phyloP scores from a whole-genome alignment of 495 filamentous ascomycete genomes.

The Penicillium bialowiezense region DNA sequence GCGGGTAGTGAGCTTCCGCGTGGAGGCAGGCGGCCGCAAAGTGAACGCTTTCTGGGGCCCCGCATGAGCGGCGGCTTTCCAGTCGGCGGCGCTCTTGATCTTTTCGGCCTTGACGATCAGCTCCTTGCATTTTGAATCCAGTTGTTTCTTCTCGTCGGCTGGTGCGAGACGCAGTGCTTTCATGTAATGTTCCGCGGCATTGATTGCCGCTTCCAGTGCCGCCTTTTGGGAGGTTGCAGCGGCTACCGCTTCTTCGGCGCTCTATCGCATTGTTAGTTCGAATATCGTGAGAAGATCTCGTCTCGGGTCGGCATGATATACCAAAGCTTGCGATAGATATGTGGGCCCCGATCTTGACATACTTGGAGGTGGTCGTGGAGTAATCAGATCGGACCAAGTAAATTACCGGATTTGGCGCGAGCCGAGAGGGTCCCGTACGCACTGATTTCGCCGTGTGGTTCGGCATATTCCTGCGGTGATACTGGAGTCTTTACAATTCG shows the following conservation, averaged over 20 bases:
- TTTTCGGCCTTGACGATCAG: conserved; percentile 66
- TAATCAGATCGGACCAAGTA: conserved; percentile 7
- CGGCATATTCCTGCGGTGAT: background rate
- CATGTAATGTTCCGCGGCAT: conserved; percentile 76
- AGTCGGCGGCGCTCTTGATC: conserved; percentile 57
- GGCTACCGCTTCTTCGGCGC: conserved; percentile 56
- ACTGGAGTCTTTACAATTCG: background rate
- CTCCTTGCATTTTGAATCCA: conserved; percentile 64
- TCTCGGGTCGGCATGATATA: conserved; percentile 1
- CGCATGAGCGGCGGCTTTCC: conserved; percentile 26
- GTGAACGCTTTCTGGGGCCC: conserved; percentile 14
- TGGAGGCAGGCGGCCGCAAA: conserved; percentile 43
- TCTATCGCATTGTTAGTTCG: conserved; percentile 44
- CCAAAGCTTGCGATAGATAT: conserved; percentile 26
- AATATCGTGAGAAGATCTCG: background rate
- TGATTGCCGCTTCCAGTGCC: conserved; percentile 70
- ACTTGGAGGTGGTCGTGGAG: conserved; percentile 8
- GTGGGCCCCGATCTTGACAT: conserved; percentile 32
- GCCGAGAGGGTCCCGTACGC: conserved; percentile 1
- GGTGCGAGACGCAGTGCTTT: conserved; percentile 57
- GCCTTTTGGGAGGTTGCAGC: conserved; percentile 56
- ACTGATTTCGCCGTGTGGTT: background rate
- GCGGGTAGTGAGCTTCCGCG: conserved; percentile 60
- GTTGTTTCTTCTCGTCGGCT: conserved; percentile 51
- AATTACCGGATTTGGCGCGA: conserved; percentile 6